Conservation (phyloP, 202 grass and related monocot genomes). For the Schoenoplectus triqueter region DNA sequence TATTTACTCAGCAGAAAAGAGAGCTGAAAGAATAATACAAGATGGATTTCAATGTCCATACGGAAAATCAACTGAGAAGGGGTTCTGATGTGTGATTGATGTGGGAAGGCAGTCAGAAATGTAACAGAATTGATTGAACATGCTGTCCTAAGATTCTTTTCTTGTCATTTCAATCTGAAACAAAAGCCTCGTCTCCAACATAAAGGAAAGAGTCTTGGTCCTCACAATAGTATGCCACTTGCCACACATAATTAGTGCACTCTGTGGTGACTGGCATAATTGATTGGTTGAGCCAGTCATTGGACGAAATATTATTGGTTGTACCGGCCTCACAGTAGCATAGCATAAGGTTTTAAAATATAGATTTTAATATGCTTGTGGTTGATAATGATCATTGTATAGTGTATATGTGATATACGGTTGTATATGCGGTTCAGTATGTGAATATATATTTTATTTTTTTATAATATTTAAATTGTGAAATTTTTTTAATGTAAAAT, state of each 20-base stretch:
- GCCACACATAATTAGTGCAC: not conserved
- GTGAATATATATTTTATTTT: too few relatives aligned
- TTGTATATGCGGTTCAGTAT: too few relatives aligned
- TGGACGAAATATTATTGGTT: too few relatives aligned
- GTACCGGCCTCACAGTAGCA: too few relatives aligned
- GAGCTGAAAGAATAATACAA: constrained; percentile 28
- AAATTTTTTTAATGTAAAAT: too few relatives aligned
- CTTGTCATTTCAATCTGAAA: constrained; percentile 38
- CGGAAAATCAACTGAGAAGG: constrained; percentile 22
- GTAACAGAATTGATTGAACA: constrained; percentile 35
- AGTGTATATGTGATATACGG: too few relatives aligned
- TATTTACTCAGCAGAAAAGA: constrained; percentile 30
- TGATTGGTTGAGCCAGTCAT: too few relatives aligned
- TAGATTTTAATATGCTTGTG: too few relatives aligned
- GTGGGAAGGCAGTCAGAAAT: constrained; percentile 33
- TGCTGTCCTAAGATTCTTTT: constrained; percentile 41
- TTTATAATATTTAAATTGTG: too few relatives aligned
- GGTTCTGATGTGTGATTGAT: constrained; percentile 35
- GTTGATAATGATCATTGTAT: too few relatives aligned
- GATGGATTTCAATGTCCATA: constrained; percentile 17
- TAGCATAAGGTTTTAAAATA: too few relatives aligned
- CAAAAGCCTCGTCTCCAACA: constrained; percentile 30
- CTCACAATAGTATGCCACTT: not conserved
- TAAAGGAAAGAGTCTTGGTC: constrained; percentile 33
- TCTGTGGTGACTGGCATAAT: not conserved